Evolutionary conservation across 306 rosid species (phyloP), one percentile per base, ranked within the genome.

Genomic region (Medicago lupulina): DNA sequence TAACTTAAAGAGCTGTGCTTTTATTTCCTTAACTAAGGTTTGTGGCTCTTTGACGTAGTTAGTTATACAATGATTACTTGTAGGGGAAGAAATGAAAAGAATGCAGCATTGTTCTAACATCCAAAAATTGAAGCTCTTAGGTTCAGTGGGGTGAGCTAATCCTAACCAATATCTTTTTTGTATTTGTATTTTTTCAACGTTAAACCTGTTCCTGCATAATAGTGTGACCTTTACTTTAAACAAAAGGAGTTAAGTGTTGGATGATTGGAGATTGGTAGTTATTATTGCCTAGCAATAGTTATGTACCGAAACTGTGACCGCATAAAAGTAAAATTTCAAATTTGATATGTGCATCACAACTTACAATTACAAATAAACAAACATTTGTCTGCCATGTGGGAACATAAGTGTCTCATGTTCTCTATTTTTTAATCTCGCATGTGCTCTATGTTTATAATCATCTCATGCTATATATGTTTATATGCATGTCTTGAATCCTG

Each of bases 241-340:
- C 7, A 14, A 39, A 43, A 16, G 7, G 72, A 15, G 9, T 25
- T 13, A 31, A 58, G 38, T 31, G 16, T 77, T 61, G 53, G 69
- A 19, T 36, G 46, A 41, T 75, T 21, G 71, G 43, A 23, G 46
- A 41, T 75, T 21, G 71, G 43, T 28, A 44, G 31, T 16, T 36
- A 49, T 23, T 80, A 18, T 55, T 75, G 58, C 67, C 34, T 51
- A 25, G 28, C 25, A 49, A 49, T 49, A 67, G 13, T 38, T 69
- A 51, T 80, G 18, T 67, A 13, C 49, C 57, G 21, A 59, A 38
- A 77, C 72, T 66, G 53, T 15, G 72, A 21, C n/a, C 36, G 12
- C 61, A 47, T 72, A 36, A 65, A 65, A 55, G 41, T 57, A 7
- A 17, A 81, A 14, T 77, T 73, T 76, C 55, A 38, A 69, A 51